Evolutionary conservation across 148 eudicot species (phyloP), one percentile per base, ranked within the genome.

Genomic region (Chenopodium quinoa): DNA sequence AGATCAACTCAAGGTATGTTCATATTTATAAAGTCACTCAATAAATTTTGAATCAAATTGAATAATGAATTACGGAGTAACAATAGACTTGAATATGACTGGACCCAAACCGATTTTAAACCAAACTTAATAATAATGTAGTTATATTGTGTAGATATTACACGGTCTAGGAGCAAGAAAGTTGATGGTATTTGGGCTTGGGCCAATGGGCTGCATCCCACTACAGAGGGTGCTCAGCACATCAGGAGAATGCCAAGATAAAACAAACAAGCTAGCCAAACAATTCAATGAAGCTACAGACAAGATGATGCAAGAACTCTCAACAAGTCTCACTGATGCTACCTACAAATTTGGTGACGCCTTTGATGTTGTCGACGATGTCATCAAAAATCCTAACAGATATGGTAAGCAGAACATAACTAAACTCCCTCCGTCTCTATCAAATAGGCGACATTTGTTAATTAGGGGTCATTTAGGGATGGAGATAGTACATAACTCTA

Each of bases 191-290:
- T 93, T 95, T 56, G 98, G 98, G 79, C 85, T 95, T 6, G 96
- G 96, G 16, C 98, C 98, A 0, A 88, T 95, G 92, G 98, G 98
- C 1, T 95, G 98, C 85, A 95, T 95, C 47, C 98, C 98, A 12
- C 92, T 95, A 23, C 98, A 95, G 72, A 86, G 98, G 78, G 94
- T 92, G 40, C 76, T 95, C 4, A 89, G 93, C 80, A 34, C 90
- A 47, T 71, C 97, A 0, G 97, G 97, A 14, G 81, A 29, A 9
- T 95, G 98, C 75, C 95, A 93, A 70, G 94, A 91, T 1, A 89
- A 85, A 73, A 90, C 98, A 5, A 95, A 93, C 86, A 85, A 80
- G 64, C 37, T 95, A 34, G 97, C 97, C 8, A 83, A 83, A 23
- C 68, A 78, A 79, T 95, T 91, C 89, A 95, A 95, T 67, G 32